A percentile compares a stretch with the other conserved stretches of the same genome.
These are phyloP conservation scores for Pistacia integerrima DNA, from an alignment of 345 rosid species.

Conservation along the genomic window DNA sequence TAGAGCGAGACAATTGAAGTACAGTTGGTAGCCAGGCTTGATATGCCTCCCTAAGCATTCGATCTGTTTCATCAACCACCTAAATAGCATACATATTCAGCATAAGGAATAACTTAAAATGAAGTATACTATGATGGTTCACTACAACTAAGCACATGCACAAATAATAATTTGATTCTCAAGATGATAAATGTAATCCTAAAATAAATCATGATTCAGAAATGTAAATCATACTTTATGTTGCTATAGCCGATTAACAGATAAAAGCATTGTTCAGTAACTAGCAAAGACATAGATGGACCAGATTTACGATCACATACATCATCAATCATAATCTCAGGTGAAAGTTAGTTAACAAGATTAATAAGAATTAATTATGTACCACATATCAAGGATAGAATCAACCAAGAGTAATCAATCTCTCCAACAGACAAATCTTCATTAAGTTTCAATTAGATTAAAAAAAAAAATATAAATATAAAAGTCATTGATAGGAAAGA, in stretches of 20 bases:
- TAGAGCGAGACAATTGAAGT: constrained; percentile 56
- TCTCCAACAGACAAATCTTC: background rate
- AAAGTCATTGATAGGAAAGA: constrained; percentile 9
- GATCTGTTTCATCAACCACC: constrained; percentile 98
- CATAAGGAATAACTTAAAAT: background rate
- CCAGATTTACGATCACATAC: background rate
- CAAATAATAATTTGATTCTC: background rate
- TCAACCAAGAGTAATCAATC: too few species aligned
- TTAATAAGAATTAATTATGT: too few species aligned
- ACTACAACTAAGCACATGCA: background rate
- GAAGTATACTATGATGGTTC: constrained; percentile 8
- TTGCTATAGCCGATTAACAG: background rate
- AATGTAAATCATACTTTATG: background rate
- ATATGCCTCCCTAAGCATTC: constrained; percentile 90
- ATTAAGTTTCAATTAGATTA: constrained; percentile 10
- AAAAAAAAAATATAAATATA: constrained; percentile 20
- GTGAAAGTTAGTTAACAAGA: background rate
- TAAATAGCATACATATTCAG: constrained; percentile 36
- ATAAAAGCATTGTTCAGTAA: background rate
- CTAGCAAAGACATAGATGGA: background rate
- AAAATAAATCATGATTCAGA: background rate
- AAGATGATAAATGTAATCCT: background rate
- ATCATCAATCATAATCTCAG: too few species aligned
- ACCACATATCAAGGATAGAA: too few species aligned
- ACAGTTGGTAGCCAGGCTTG: constrained; percentile 97